A percentile compares a stretch with the other conserved stretches of the same genome.
phyloP scores from a whole-genome alignment of 345 rosid genomes.

The Boechera retrofracta region DNA sequence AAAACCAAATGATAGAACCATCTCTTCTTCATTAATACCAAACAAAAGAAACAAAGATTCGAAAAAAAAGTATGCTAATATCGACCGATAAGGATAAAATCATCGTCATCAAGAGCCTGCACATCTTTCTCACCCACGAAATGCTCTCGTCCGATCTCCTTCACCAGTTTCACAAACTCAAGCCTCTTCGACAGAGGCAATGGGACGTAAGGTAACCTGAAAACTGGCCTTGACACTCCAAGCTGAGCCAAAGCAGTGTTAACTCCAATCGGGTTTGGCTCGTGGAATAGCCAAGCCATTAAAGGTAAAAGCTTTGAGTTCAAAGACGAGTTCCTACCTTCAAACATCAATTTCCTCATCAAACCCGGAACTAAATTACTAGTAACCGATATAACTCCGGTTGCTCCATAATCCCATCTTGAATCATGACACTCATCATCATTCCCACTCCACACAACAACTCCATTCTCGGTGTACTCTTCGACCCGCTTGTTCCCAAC shows the following conservation, averaged over 20 bases:
- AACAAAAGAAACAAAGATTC: constrained; percentile 9
- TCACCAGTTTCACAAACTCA: constrained; percentile 78
- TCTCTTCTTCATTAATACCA: constrained; percentile 18
- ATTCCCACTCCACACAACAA: constrained; percentile 92
- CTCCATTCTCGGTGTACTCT: constrained; percentile 63
- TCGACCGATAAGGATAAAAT: constrained; percentile 72
- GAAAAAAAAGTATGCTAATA: constrained; percentile 47
- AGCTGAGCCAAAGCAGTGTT: constrained; percentile 93
- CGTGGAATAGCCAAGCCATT: constrained; percentile 76
- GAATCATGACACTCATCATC: constrained; percentile 93
- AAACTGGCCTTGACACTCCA: constrained; percentile 82
- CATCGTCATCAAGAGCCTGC: constrained; percentile 77
- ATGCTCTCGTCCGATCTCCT: constrained; percentile 70
- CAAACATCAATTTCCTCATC: constrained; percentile 69
- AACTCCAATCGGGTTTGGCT: constrained; percentile 82
- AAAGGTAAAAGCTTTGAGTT: constrained; percentile 72
- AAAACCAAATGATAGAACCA: constrained; percentile 19
- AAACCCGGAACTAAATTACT: constrained; percentile 82
- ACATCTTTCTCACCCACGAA: constrained; percentile 86
- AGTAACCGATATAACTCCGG: constrained; percentile 77
- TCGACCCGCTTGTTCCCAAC: constrained; percentile 71
- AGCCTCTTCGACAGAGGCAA: constrained; percentile 68
- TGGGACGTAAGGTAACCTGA: constrained; percentile 89
- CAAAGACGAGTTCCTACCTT: constrained; percentile 61
- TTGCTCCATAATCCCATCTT: constrained; percentile 80